Base-by-base conservation (phyloP, 2,329 filamentous ascomycete species). In the Meredithiella fracta region DNA sequence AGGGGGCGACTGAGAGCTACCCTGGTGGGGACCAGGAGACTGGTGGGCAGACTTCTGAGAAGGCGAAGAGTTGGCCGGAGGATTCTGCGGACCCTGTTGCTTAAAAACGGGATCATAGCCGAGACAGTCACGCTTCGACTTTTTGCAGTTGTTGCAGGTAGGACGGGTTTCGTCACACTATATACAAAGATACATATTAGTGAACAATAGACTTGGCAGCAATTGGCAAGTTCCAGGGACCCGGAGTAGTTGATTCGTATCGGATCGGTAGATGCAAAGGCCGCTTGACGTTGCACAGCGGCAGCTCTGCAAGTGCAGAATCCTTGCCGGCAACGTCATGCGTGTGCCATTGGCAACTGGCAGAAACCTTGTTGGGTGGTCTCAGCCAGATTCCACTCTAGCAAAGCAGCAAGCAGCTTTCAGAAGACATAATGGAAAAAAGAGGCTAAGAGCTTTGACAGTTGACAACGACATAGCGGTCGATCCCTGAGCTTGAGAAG, bases 111-210 rank as follows among this genome's bases (percentile, higher is more conserved):
- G 86, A 65, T 92, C 86, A 77, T 92, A 92, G 56, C 86, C 86
- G 51, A 89, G 67, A 65, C 86, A 92, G 64, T 91, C 86, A 65
- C 86, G 85, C 70, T 91, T 92, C 62, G 85, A 89, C 68, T 92
- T 92, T 65, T 84, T 83, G 71, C 86, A 92, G 66, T 92, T 88
- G 71, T 88, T 83, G 74, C 92, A 98, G 59, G 84, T 82, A 22
- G 92, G 92, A 69, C 95, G 89, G 59, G 81, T 82, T 75, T 98
- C 92, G 78, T 97, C 92, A 72, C 92, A 98, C 92, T 96, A 67
- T 59, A 60, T 60, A 59, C 62, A 17, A 26, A 26, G 20, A 23
- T 49, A 26, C 15, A 49, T 23, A 22, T 49, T 49, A 49, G 44
- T 22, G 23, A 26, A 22, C 8, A 17, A n/a, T 7, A 49, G 20